Evolutionary conservation across 225 moss, liverwort and hornwort genomes (phyloP), one percentile per base, ranked within the genome.

Genomic region (Physcomitrellopsis africana): DNA sequence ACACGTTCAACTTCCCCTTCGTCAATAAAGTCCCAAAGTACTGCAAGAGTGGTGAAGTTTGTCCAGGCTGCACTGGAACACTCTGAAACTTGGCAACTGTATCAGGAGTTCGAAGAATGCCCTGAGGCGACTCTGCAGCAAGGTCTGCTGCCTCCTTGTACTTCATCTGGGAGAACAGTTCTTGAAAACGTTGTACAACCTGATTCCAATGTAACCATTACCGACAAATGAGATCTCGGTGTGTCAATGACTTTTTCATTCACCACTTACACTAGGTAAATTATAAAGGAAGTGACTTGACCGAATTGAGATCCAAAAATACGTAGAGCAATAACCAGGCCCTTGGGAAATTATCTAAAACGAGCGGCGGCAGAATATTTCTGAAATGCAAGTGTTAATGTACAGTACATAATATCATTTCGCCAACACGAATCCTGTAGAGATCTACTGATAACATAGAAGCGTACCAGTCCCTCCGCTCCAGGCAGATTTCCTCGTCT

Each of bases 401-500:
- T 60, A 56, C 57, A 37, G 6, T 24, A 67, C 20, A 48, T 32
- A 20, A 9, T 37, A 67, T 29, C 43, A 63, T 22, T 29, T 63
- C 11, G 24, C 22, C 1, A 42, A 63, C 63, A 63, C 5, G 7
- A 60, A 74, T 24, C 44, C 26, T 55, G n/a, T 23, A 41, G 51
- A 45, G 14, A 54, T 26, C 52, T 44, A 27, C 63, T 1, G 20
- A 47, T 47, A 32, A 18, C 29, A 60, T 32, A 46, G 51, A 22
- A 64, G 17, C 77, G 4, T 94, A 96, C 96, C 92, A 97, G 68
- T 43, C 91, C 91, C 72, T 97, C 96, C 18, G 96, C 96, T 77
- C 96, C 96, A 19, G 96, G 96, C 53, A 97, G 77, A 60, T 97
- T 97, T 60, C 96, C 94, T 76, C 96, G 86, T 75, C 94, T 94